Percentiles rank a stretch among this genome's conserved stretches.
These are phyloP conservation scores for Glutinoglossum americanum DNA, from an alignment of 495 filamentous ascomycete species.

Conservation along the genomic window DNA sequence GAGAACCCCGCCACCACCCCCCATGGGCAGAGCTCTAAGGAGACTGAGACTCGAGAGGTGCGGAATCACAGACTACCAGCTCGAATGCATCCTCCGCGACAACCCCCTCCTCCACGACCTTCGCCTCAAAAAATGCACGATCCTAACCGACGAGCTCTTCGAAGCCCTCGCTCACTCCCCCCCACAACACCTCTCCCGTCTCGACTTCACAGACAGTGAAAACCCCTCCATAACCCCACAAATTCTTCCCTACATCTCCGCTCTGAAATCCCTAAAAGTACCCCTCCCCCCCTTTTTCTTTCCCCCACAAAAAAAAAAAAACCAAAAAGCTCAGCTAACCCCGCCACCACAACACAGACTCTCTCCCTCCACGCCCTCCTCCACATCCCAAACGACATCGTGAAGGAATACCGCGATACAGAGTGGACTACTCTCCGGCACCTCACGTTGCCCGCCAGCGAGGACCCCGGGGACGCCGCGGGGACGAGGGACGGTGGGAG, in stretches of 20 bases:
- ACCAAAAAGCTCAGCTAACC: too few species aligned
- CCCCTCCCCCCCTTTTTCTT: constrained; percentile 6
- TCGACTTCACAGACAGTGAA: constrained; percentile 7
- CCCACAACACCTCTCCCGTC: constrained; percentile 2
- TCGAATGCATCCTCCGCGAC: constrained; percentile 2
- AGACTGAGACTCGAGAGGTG: constrained; percentile 3
- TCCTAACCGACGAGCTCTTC: constrained; percentile 9
- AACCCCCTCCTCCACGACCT: not conserved
- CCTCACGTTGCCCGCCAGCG: constrained; percentile 1
- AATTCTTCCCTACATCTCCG: constrained; percentile 8
- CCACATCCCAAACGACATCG: not conserved
- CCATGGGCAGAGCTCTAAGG: not conserved
- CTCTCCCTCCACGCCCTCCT: not conserved
- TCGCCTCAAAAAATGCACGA: constrained; percentile 8
- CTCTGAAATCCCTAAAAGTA: constrained; percentile 9
- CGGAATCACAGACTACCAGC: constrained; percentile 4
- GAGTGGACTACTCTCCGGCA: constrained; percentile 9
- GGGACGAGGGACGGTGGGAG: not conserved
- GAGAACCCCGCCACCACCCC: too few species aligned
- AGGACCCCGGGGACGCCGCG: not conserved
- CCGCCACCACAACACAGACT: too few species aligned
- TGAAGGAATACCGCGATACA: constrained; percentile 4
- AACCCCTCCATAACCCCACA: constrained; percentile 8
- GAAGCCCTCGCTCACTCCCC: constrained; percentile 9
- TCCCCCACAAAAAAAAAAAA: too few species aligned